Conservation (phyloP, 139 green algal genomes). For the Micromonas commoda region DNA sequence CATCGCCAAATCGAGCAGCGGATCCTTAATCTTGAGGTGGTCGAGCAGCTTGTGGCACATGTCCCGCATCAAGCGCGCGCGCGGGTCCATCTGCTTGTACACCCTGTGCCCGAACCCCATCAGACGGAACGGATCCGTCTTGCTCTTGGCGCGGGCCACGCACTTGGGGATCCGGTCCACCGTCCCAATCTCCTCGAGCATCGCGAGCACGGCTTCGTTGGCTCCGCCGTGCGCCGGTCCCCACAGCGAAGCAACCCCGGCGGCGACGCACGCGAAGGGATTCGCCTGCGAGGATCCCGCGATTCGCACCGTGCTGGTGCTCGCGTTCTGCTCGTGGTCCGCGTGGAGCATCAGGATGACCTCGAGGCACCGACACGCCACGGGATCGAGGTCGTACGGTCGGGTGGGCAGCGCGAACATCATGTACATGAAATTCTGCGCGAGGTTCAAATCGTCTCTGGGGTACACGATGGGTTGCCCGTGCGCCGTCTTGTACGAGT, state of each 20-base stretch:
- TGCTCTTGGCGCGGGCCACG: constrained; percentile 54
- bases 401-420: constrained; percentile 21
- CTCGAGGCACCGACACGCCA: constrained; percentile 48
- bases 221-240: constrained; percentile 63
- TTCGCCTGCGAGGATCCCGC: constrained; percentile 56
- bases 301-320: constrained; percentile 54
- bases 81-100: constrained; percentile 95
- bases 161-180: constrained; percentile 39
- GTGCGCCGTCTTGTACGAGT: constrained; percentile 54
- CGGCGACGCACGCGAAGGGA: constrained; percentile 63
- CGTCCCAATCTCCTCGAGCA: constrained; percentile 51
- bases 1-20: constrained; percentile 60
- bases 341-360: constrained; percentile 63
- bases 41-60: neutral
- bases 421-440: constrained; percentile 66
- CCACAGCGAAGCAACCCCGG: constrained; percentile 60
- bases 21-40: constrained; percentile 33
- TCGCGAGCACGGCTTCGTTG: constrained; percentile 58
- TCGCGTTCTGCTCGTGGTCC: constrained; percentile 68
- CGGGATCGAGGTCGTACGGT: constrained; percentile 48
- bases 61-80: constrained; percentile 80
- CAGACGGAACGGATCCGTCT: constrained; percentile 54
- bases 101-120: constrained; percentile 77
- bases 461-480: constrained; percentile 63
- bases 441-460: constrained; percentile 50